Evolutionary conservation across 202 grass and related monocot species (phyloP), one percentile per base, ranked within the genome.

Genomic region (Schoenoplectus tabernaemontani): DNA sequence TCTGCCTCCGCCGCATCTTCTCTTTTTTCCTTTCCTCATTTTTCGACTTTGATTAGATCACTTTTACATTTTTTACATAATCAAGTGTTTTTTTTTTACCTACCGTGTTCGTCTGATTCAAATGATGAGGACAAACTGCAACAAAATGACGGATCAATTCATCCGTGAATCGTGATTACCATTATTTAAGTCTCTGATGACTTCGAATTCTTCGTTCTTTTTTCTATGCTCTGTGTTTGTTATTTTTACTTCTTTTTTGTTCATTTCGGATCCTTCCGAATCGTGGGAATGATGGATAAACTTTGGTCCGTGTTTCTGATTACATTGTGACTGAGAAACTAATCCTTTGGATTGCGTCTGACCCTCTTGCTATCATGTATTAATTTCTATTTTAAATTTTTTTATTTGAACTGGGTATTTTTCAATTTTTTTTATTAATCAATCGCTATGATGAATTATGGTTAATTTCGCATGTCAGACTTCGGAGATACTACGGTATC

Each of bases 271-370:
- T 16, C 17, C 9, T 9, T 33, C n/a, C 33, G 23, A 56, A 34
- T 7, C 1, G 82, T 50, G 85, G 85, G 85, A 57, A 33, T 92
- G 92, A 96, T 92, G 89, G 86, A 73, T 57, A 88, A 83, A 53
- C 48, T 57, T 93, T 91, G 93, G 93, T 97, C 89, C 89, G 87
- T 97, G 93, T 97, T 93, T 90, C 91, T 90, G 93, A 97, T 80
- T 79, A 15, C 51, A 47, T 68, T 69, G 79, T 93, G 89, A 97
- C 83, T 84, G 85, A 88, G 17, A 84, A 75, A 78, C 76, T 61
- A 83, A 74, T 83, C 13, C 80, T 39, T 37, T 77, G 87, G 64
- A 64, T 66, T 64, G 7, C 24, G 76, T 91, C 91, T 91, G 87
- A 91, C 72, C 85, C 17, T 42, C 59, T 8, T 22, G 4, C 0